These are phyloP conservation scores for Neofusicoccum kwambonambiense DNA, from an alignment of 2,329 filamentous ascomycete species.

Conservation along the genomic window DNA sequence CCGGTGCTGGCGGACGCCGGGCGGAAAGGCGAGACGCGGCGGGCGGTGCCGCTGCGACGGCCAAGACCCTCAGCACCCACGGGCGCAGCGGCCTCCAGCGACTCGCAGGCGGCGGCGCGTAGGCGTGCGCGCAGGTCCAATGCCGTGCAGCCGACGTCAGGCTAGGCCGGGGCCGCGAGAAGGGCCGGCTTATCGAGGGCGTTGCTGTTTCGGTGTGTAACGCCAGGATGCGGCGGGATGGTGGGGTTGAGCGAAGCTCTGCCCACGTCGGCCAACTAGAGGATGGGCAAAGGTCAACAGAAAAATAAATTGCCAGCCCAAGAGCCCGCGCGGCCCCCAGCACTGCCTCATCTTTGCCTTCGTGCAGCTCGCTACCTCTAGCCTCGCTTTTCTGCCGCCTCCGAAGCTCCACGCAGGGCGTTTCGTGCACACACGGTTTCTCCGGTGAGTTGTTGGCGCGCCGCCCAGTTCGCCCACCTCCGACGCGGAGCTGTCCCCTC, in stretches of 20 bases:
- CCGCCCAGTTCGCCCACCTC: slow-evolving; percentile 12
- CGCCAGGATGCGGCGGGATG: slow-evolving; percentile 9
- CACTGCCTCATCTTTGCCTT: not conserved
- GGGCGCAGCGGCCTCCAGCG: not conserved
- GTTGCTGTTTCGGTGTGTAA: slow-evolving; percentile 15
- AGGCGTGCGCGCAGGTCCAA: not conserved
- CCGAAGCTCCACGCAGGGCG: not conserved
- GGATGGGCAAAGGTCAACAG: not conserved
- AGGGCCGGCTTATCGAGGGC: slow-evolving; percentile 9
- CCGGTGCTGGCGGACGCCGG: not conserved
- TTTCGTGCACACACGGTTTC: not conserved
- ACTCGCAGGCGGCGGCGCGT: not conserved
- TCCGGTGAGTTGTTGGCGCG: slow-evolving; percentile 12
- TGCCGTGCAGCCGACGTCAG: not conserved
- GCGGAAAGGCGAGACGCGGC: not conserved
- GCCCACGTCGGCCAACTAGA: not conserved
- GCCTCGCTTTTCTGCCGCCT: not conserved
- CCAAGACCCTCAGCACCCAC: not conserved
- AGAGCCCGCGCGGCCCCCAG: not conserved
- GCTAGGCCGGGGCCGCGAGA: not conserved
- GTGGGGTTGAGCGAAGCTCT: not conserved
- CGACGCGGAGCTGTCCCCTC: slow-evolving; percentile 15
- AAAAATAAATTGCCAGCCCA: slow-evolving; percentile 9
- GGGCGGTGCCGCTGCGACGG: not conserved
- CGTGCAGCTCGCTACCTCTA: not conserved